Base-by-base conservation (phyloP, 2,329 filamentous ascomycete genomes). In the Colletotrichum kahawae region DNA sequence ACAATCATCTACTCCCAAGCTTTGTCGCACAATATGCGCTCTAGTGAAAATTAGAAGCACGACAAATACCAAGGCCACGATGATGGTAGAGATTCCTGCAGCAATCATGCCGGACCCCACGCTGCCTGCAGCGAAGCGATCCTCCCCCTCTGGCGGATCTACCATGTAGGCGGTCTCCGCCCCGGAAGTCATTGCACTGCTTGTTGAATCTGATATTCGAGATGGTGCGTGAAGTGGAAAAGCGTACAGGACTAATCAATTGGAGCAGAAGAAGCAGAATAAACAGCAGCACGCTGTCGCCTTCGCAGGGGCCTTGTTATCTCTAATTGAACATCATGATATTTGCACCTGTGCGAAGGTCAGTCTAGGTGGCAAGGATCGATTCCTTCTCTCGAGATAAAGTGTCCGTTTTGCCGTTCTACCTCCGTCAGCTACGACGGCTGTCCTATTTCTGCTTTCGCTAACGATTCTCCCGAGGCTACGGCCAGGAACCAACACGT, bases 291-390 rank as follows among this genome's bases (percentile, higher is more conserved):
- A 51, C 43, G 10, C 0, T 12, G 13, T 21, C 0, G n/a, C 43
- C 0, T 7, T 0, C 12, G 6, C n/a, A 13, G n/a, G 21, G 43
- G 2, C 3, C 1, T 21, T 51, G 43, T 4, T 21, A n/a, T n/a
- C 43, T 51, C n/a, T 51, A 51, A 51, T 21, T 51, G 43, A 12
- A 13, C 43, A 10, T 21, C 10, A 21, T 24, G 24, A 51, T 21
- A 21, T 51, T 13, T 51, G n/a, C n/a, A 21, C 43, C 0, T 3
- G 13, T n/a, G 38, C 38, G 43, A 51, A 51, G n/a, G 13, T 1
- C n/a, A 7, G n/a, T 1, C 43, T 13, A 7, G 43, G n/a, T 51
- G 6, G 43, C 43, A 51, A 51, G 43, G 43, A 13, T 51, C 1
- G 10, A 51, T 51, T 51, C 43, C 43, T 51, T 51, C 43, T 51